Base-by-base conservation (phyloP, 1,284 basidiomycete species). In the Pyrrhoderma noxium region DNA sequence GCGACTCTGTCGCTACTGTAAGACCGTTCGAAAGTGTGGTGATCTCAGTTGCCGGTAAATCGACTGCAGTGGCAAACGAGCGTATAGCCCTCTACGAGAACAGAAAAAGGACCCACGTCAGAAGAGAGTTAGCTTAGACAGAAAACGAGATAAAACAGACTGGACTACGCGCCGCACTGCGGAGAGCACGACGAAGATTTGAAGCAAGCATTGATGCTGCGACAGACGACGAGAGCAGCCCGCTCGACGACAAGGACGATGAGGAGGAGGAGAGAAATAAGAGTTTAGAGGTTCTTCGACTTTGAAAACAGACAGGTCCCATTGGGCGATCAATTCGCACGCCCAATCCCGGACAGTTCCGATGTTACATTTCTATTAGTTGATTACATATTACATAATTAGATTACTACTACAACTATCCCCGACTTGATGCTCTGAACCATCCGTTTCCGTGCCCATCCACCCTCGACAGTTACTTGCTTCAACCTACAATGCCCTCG, bases 1-100 rank as follows among this genome's bases (percentile, higher is more conserved):
- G 91, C 22, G 91, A 77, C 73, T 98, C 94, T 4, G 90, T 93
- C 38, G 90, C 89, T 58, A 93, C 82, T n/a, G 90, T 93, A 54
- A 95, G 74, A 55, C 93, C 93, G 73, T 95, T 96, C 14, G 89
- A 76, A 51, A 97, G 82, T 4, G 89, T 93, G 27, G 91, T 86
- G 57, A 90, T 81, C 70, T 93, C 82, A 45, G 93, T 95, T 56
- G 85, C 74, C 47, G 92, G 92, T 51, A 74, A 70, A 59, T 79
- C 80, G 61, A 77, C 79, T 57, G 80, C 77, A 55, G 87, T 88
- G 60, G 89, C 89, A 61, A 86, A 84, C 58, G 76, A 71, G 59
- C 74, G 72, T 61, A 74, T 63, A 14, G 74, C 62, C 55, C 71
- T 62, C 67, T 55, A n/a, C n/a, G n/a, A 50, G 18, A 47, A 13